These are phyloP conservation scores for Talaromyces piceae DNA, from an alignment of 2,329 filamentous ascomycete genomes.

Conservation along the genomic window DNA sequence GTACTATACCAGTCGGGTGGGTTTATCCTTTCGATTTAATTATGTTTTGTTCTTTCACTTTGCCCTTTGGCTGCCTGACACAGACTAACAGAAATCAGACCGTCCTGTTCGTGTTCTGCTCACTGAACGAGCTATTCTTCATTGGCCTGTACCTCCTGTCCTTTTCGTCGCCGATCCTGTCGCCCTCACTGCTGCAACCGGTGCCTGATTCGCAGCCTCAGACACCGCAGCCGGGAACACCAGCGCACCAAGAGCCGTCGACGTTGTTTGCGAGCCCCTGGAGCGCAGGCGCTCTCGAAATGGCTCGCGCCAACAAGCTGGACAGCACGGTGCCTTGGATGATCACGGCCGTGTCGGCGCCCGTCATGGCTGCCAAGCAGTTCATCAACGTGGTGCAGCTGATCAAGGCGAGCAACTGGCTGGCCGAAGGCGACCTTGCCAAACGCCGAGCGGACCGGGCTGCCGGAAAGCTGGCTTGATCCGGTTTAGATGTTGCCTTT, in stretches of 20 bases:
- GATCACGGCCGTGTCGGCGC: slow-evolving; percentile 69
- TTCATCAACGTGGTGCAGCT: slow-evolving; percentile 90
- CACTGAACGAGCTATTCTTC: slow-evolving; percentile 93
- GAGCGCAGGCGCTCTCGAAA: slow-evolving; percentile 84
- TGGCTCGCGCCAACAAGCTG: slow-evolving; percentile 91
- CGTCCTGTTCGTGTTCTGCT: slow-evolving; percentile 85
- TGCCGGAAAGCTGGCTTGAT: slow-evolving; percentile 17
- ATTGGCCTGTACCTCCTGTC: slow-evolving; percentile 96
- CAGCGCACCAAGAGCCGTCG: slow-evolving; percentile 47
- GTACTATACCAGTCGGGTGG: slow-evolving; percentile 95
- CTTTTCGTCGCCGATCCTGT: slow-evolving; percentile 85
- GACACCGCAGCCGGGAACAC: slow-evolving; percentile 58
- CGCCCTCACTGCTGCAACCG: slow-evolving; percentile 68
- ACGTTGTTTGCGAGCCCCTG: slow-evolving; percentile 82
- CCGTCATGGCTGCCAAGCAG: slow-evolving; percentile 88
- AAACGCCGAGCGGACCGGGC: slow-evolving; percentile 48
- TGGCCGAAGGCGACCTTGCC: slow-evolving; percentile 82
- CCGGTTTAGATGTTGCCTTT: too few species aligned
- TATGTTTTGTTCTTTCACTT: too few species aligned
- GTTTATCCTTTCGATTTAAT: slow-evolving; percentile 9
- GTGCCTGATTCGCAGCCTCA: slow-evolving; percentile 50
- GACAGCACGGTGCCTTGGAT: slow-evolving; percentile 71
- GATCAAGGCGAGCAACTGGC: slow-evolving; percentile 82
- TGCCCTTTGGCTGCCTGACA: too few species aligned
- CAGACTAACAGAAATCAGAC: slow-evolving; percentile 47